Conservation (phyloP, 306 rosid species). For the Gastrolobium bilobum region DNA sequence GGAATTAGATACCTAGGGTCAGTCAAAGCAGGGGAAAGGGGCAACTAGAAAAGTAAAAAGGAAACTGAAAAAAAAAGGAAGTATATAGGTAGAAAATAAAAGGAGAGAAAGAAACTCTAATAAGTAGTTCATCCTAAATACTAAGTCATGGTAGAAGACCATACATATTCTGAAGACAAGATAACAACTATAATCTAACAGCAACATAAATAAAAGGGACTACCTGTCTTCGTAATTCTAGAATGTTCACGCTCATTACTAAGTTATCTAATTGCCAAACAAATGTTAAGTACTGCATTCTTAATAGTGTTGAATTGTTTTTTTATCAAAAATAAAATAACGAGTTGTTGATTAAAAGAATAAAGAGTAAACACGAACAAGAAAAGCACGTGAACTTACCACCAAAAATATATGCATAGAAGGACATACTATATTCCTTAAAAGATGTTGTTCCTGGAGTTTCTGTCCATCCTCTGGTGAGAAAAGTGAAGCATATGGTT, state of each 20-base stretch:
- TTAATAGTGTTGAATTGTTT: conserved; percentile 24
- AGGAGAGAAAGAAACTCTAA: conserved; percentile 23
- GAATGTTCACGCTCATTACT: conserved; percentile 10
- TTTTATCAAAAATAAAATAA: background rate
- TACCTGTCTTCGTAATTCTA: conserved; percentile 34
- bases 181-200: conserved; percentile 21
- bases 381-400: conserved; percentile 65
- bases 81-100: background rate
- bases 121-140: conserved; percentile 1
- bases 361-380: conserved; percentile 38
- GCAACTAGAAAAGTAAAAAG: conserved; percentile 9
- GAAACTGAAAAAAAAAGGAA: background rate
- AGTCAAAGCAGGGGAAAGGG: conserved; percentile 16
- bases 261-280: conserved; percentile 27
- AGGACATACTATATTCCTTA: conserved; percentile 77
- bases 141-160: conserved; percentile 5
- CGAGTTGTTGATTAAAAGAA: conserved; percentile 8
- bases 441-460: conserved; percentile 59
- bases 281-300: conserved; percentile 30
- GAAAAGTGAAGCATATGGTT: conserved; percentile 61
- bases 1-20: background rate
- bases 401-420: conserved; percentile 68
- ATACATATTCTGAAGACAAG: conserved; percentile 8
- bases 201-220: background rate
- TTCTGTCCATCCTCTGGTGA: conserved; percentile 75